Evolutionary conservation across 306 rosid species (phyloP), one percentile per base, ranked within the genome.

Genomic region (Glycine tomentella): DNA sequence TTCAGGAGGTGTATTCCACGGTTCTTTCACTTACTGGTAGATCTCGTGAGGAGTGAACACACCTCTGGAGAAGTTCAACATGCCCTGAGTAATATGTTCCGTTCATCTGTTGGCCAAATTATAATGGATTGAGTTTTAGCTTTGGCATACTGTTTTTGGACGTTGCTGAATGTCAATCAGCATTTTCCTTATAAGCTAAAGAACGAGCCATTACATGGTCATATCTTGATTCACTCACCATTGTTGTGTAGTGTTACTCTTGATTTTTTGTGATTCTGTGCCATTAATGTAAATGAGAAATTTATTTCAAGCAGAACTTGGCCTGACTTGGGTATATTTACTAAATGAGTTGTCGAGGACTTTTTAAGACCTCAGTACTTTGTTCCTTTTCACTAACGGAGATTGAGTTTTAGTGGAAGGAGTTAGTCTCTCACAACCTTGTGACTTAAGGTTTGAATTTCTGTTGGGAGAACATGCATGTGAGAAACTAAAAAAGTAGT

Each of bases 11-110:
- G 88, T 56, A 83, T 85, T 61, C 87, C 93, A 1, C 89, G 77
- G 79, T 83, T 95, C 88, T 93, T 91, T 87, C 99, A 92, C 58
- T 84, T 90, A 86, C 86, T 95, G 84, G 93, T 92, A 69, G 97
- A 91, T 85, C 96, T 95, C 17, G 93, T 95, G 78, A 84, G 86
- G 89, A 89, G 97, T 82, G 98, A 93, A 78, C 98, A 95, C 82
- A 68, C 89, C 73, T 91, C 99, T 14, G 95, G 94, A 73, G 98
- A 91, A 88, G 99, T 93, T 88, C 99, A 91, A 84, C 84, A 50
- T 80, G 93, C 89, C 84, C 84, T 95, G 65, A 87, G 97, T 88
- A 89, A 83, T 81, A 81, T 95, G 74, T 93, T 95, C 80, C 89
- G 86, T 67, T 93, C 97, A 40, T 89, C 96, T 87, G 82, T 95